Conservation (phyloP, 352 stramenopile genomes). For the Phytophthora pseudosyringae region DNA sequence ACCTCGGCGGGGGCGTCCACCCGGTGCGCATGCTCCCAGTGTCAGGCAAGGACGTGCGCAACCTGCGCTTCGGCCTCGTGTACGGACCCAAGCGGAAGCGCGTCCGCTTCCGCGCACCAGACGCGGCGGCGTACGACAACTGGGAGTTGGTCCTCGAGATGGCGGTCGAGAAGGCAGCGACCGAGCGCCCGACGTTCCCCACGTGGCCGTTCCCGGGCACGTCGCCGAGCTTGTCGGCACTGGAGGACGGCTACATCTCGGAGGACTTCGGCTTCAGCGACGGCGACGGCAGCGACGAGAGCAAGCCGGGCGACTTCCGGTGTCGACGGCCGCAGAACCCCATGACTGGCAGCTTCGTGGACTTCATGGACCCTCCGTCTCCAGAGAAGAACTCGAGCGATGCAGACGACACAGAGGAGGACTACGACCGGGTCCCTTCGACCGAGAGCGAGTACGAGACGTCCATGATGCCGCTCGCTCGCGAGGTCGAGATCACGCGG, state of each 20-base stretch:
- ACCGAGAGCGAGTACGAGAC: slow-evolving; percentile 29
- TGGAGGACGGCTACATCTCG: slow-evolving; percentile 30
- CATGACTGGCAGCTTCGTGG: slow-evolving; percentile 29
- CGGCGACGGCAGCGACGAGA: slow-evolving; percentile 23
- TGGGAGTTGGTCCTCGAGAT: slow-evolving; percentile 39
- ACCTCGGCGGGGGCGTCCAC: slow-evolving; percentile 24
- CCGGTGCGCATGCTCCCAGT: slow-evolving; percentile 41
- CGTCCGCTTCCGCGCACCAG: slow-evolving; percentile 34
- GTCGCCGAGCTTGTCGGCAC: slow-evolving; percentile 26
- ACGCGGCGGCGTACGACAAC: slow-evolving; percentile 33
- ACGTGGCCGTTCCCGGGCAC: slow-evolving; percentile 21
- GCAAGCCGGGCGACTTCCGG: slow-evolving; percentile 3
- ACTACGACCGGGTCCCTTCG: slow-evolving; percentile 14
- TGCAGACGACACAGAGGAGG: slow-evolving; percentile 13
- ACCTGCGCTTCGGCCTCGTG: slow-evolving; percentile 37
- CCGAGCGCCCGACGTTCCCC: slow-evolving; percentile 33
- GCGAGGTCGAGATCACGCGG: slow-evolving; percentile 20
- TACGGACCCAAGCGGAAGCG: slow-evolving; percentile 41
- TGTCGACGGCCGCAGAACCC: slow-evolving; percentile 14
- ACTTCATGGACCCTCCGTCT: slow-evolving; percentile 30
- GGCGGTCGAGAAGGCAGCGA: slow-evolving; percentile 37
- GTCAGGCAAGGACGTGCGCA: slow-evolving; percentile 39
- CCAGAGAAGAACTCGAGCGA: slow-evolving; percentile 15
- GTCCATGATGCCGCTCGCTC: slow-evolving; percentile 13
- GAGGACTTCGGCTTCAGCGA: slow-evolving; percentile 44